Evolutionary conservation across 2,329 filamentous ascomycete species (phyloP).

Genomic region (Neonectria sp.): DNA sequence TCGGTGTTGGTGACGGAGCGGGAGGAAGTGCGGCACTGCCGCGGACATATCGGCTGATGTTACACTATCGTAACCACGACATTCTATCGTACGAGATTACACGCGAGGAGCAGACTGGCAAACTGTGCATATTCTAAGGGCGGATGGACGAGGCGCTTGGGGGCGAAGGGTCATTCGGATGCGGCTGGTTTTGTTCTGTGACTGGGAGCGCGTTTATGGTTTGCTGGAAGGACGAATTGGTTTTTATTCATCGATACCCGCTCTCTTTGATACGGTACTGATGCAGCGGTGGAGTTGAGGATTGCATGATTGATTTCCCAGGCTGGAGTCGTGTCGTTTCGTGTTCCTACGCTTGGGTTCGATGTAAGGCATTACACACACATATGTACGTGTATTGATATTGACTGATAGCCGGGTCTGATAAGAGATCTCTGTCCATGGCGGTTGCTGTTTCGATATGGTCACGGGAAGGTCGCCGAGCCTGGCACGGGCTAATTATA

Average conservation of each 20-base stretch:
- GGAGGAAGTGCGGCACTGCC: conserved; percentile 45
- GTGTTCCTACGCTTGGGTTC: neutral
- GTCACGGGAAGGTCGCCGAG: neutral
- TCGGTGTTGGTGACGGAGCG: conserved; percentile 34
- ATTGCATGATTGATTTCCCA: conserved; percentile 12
- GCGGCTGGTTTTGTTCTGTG: conserved; percentile 20
- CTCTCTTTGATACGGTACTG: conserved; percentile 2
- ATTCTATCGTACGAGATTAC: conserved; percentile 79
- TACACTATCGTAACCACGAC: conserved; percentile 80
- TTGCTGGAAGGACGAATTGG: conserved; percentile 10
- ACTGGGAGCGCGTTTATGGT: conserved; percentile 6
- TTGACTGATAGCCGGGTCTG: conserved; percentile 5
- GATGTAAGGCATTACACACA: conserved; percentile 3
- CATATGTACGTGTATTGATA: conserved; percentile 14
- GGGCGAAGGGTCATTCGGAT: conserved; percentile 5
- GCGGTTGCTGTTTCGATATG: neutral
- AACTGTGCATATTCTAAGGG: conserved; percentile 54
- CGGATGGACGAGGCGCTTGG: conserved; percentile 21
- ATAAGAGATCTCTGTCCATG: neutral
- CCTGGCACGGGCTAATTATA: neutral
- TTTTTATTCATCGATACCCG: conserved; percentile 23
- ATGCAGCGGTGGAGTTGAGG: conserved; percentile 22
- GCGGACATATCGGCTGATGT: conserved; percentile 75
- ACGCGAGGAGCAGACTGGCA: conserved; percentile 56
- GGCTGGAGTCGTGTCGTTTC: conserved; percentile 3